These are phyloP conservation scores for Skeletonema menzelii DNA, from an alignment of 108 stramenopile genomes.

Conservation along the genomic window DNA sequence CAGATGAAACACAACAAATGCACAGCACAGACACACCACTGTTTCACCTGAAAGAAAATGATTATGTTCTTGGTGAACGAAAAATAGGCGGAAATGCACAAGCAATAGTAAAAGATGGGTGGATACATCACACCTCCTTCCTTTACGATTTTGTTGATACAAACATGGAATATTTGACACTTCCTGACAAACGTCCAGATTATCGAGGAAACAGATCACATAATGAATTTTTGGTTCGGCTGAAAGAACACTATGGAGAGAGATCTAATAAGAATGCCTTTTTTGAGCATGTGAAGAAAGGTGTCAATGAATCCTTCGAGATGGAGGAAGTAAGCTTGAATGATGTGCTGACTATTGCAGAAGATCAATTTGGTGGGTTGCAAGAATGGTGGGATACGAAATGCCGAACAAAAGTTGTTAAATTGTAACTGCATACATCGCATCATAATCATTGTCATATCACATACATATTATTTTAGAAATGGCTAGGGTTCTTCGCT, in stretches of 20 bases:
- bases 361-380: constrained; percentile 55
- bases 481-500: background rate
- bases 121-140: constrained; percentile 95
- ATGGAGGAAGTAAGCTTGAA: constrained; percentile 29
- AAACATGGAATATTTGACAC: constrained; percentile 81
- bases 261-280: constrained; percentile 34
- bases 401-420: constrained; percentile 59
- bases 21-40: background rate
- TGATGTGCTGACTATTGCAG: constrained; percentile 52
- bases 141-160: constrained; percentile 81
- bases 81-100: constrained; percentile 98
- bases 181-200: constrained; percentile 87
- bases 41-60: constrained; percentile 80
- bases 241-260: constrained; percentile 59
- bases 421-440: background rate
- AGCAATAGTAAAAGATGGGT: constrained; percentile 80
- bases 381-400: constrained; percentile 63
- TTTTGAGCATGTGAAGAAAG: constrained; percentile 46
- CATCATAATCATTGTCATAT: background rate
- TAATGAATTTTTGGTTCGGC: constrained; percentile 76
- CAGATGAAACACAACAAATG: background rate
- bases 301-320: constrained; percentile 10
- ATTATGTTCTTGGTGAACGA: constrained; percentile 83
- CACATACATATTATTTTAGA: background rate
- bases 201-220: constrained; percentile 89